phyloP scores from a whole-genome alignment of 192 early-diverging fungal genomes.

The Linnemannia schmuckeri region DNA sequence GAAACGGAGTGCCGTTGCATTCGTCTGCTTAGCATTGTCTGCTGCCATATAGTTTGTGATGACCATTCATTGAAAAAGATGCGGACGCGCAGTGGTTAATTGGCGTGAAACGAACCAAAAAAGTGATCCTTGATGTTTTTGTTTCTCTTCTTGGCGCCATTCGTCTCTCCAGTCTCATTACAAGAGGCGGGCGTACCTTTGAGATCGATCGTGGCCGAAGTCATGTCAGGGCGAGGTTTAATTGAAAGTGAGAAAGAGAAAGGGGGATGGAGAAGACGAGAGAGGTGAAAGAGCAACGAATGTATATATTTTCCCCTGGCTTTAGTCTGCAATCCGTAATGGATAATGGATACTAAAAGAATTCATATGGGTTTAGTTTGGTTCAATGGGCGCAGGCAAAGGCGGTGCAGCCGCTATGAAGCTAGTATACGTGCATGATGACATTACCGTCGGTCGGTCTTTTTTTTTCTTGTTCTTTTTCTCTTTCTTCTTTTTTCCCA shows the following conservation, averaged over 20 bases:
- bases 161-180: not conserved
- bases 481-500: not conserved
- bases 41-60: not conserved
- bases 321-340: not conserved
- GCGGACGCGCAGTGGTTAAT: not conserved
- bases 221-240: not conserved
- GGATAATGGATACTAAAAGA: constrained; percentile 2
- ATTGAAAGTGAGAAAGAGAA: not conserved
- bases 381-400: constrained; percentile 8
- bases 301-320: not conserved
- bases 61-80: not conserved
- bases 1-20: constrained; percentile 35
- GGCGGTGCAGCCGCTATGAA: not conserved
- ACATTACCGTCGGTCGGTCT: not conserved
- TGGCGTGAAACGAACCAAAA: not conserved
- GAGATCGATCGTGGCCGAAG: not conserved
- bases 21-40: not conserved
- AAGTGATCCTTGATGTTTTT: not conserved
- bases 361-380: not conserved
- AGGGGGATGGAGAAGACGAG: not conserved
- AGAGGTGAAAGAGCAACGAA: not conserved
- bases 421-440: constrained; percentile 1
- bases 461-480: not conserved
- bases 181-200: not conserved
- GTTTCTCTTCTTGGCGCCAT: not conserved